Evolutionary conservation across 202 grass and related monocot genomes (phyloP).

Genomic region (Setaria viridis): DNA sequence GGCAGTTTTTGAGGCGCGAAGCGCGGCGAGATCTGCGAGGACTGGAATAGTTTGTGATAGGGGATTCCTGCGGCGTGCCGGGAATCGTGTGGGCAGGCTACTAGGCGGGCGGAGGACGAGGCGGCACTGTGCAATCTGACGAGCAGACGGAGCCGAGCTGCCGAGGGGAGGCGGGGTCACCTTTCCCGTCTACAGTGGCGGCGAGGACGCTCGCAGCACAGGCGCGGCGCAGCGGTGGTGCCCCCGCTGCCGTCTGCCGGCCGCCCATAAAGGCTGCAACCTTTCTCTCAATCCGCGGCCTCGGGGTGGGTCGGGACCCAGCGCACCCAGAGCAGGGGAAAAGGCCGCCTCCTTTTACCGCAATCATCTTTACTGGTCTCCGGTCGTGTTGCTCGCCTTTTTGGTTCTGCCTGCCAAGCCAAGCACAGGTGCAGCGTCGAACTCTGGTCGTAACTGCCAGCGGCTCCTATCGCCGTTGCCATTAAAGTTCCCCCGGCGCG

Average conservation of each 20-base stretch:
- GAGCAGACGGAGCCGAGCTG: background rate
- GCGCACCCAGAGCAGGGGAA: background rate
- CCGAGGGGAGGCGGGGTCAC: background rate
- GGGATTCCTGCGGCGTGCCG: conserved; percentile 33
- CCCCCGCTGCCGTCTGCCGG: conserved; percentile 34
- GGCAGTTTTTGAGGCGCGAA: conserved; percentile 33
- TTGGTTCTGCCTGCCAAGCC: conserved; percentile 40
- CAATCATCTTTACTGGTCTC: conserved; percentile 53
- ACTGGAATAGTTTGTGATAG: conserved; percentile 32
- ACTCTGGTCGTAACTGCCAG: conserved; percentile 53
- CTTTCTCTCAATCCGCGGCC: conserved; percentile 52
- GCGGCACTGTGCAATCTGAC: conserved; percentile 51
- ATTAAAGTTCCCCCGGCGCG: conserved; percentile 49
- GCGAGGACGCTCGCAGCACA: conserved; percentile 41
- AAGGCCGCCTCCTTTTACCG: conserved; percentile 44
- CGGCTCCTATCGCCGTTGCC: conserved; percentile 45
- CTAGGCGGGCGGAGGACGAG: conserved; percentile 39
- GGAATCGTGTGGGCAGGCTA: conserved; percentile 43
- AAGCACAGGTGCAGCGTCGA: conserved; percentile 50
- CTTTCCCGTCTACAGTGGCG: conserved; percentile 52
- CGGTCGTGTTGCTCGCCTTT: conserved; percentile 43
- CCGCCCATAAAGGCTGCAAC: conserved; percentile 50
- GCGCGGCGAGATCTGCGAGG: conserved; percentile 58
- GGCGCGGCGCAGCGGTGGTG: conserved; percentile 23
- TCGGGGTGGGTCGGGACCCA: conserved; percentile 41